phyloP scores from a whole-genome alignment of 2,329 filamentous ascomycete species.

The Apiospora pterosperma region DNA sequence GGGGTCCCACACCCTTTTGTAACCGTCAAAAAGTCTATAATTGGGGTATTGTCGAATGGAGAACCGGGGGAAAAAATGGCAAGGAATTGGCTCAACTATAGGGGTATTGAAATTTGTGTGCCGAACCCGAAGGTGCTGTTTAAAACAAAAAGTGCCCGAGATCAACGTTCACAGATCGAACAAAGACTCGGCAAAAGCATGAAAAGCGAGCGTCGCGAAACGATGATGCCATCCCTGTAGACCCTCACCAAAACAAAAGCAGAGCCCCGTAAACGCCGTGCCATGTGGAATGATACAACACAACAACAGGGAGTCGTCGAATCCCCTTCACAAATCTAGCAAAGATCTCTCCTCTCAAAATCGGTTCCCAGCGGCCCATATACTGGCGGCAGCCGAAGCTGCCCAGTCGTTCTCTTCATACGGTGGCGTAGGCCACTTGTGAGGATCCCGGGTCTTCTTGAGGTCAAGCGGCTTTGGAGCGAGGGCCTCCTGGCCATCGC shows the following conservation, averaged over 20 bases:
- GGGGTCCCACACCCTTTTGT: slow-evolving; percentile 22
- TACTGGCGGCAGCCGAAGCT: slow-evolving; percentile 75
- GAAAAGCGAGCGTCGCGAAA: slow-evolving; percentile 3
- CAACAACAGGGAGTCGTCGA: slow-evolving; percentile 11
- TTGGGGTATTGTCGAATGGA: slow-evolving; percentile 29
- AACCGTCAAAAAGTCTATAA: slow-evolving; percentile 26
- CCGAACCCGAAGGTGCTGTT: neutral
- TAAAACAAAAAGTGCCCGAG: neutral
- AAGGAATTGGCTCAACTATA: slow-evolving; percentile 15
- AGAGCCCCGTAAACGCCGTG: slow-evolving; percentile 27
- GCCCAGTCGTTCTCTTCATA: slow-evolving; percentile 95
- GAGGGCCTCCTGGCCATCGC: slow-evolving; percentile 57
- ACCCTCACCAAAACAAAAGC: slow-evolving; percentile 4
- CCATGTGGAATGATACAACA: slow-evolving; percentile 26
- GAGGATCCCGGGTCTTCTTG: slow-evolving; percentile 48
- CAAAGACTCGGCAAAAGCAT: slow-evolving; percentile 3
- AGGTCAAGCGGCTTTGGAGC: slow-evolving; percentile 71
- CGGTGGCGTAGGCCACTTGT: slow-evolving; percentile 92
- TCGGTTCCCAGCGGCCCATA: slow-evolving; percentile 68
- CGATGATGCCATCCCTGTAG: slow-evolving; percentile 4
- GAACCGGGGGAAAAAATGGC: slow-evolving; percentile 20
- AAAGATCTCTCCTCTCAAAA: slow-evolving; percentile 28
- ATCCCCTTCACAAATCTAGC: neutral
- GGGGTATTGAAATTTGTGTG: slow-evolving; percentile 21
- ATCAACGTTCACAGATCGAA: slow-evolving; percentile 1